Evolutionary conservation across 108 stramenopile species (phyloP), one percentile per base, ranked within the genome.

Genomic region (Licmophora abbreviata): DNA sequence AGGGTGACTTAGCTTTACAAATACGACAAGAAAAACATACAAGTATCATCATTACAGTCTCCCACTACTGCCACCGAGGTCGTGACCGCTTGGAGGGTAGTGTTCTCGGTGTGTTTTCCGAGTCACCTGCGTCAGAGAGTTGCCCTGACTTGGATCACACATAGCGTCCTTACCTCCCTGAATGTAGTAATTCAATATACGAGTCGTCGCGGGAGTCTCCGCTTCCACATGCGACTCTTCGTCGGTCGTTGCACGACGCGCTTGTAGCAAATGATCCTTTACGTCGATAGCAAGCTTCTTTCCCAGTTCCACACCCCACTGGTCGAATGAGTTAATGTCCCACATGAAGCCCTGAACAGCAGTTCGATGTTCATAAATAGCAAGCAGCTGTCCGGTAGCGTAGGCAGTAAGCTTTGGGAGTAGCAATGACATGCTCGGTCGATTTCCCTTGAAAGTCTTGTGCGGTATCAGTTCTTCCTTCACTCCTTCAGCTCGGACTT

Each of bases 291-390:
- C 98, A n/a, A 98, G 74, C 60, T 93, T 90, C 79, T 99, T 99
- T 32, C 98, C 98, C 9, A 99, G 89, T 68, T 99, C 95, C 8
- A 99, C 98, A 21, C 98, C 98, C 94, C 95, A 99, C 66, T 99
- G 98, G 69, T 99, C 98, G 56, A 97, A 99, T n/a, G 90, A 92
- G 58, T 97, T 96, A 38, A 99, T 71, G 61, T 94, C 94, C 98
- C 98, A 99, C 26, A 99, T 83, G 59, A 97, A 97, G 3, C 98
- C 98, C 73, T 99, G 96, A n/a, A 98, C 97, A 11, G 96, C 94
- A 10, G 94, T 95, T 55, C 96, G 69, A 71, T 99, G 96, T 64
- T 99, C 98, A 66, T 98, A 99, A 31, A 97, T 75, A 5, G 95
- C 76, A 15, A 99, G 69, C 17, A 99, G 76, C 68, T 97, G 97